These are phyloP conservation scores for Fusarium piperis DNA, from an alignment of 2,329 filamentous ascomycete genomes.

Conservation along the genomic window DNA sequence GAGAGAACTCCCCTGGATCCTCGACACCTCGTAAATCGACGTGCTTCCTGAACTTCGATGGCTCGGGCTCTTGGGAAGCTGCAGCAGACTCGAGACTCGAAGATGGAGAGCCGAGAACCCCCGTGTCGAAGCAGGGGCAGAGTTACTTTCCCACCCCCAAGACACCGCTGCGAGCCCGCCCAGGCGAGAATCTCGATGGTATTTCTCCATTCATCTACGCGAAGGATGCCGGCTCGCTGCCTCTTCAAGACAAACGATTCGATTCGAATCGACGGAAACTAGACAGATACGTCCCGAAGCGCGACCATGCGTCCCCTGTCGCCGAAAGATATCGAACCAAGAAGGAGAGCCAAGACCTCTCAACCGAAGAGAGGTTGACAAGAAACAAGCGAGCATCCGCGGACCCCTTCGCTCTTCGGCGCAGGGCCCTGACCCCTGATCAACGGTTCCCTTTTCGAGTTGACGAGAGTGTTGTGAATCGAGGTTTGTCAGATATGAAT, in stretches of 20 bases:
- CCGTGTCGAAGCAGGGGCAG: background rate
- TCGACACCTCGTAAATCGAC: slow-evolving; percentile 3
- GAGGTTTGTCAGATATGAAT: slow-evolving; percentile 17
- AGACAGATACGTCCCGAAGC: slow-evolving; percentile 63
- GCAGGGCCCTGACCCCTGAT: slow-evolving; percentile 28
- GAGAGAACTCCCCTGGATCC: slow-evolving; percentile 28
- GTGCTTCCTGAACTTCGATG: slow-evolving; percentile 27
- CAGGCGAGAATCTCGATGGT: background rate
- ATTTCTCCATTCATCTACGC: slow-evolving; percentile 30
- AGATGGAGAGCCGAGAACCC: background rate
- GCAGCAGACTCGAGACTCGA: background rate
- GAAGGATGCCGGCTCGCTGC: background rate
- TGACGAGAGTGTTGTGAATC: slow-evolving; percentile 20
- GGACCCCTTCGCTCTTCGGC: slow-evolving; percentile 54
- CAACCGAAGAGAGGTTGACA: slow-evolving; percentile 54
- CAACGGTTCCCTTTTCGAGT: slow-evolving; percentile 17
- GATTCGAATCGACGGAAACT: slow-evolving; percentile 36
- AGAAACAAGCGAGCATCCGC: slow-evolving; percentile 53
- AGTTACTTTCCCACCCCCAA: background rate
- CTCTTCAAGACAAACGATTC: slow-evolving; percentile 9
- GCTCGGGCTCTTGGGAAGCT: slow-evolving; percentile 20
- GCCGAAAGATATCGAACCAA: slow-evolving; percentile 58
- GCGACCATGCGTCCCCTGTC: slow-evolving; percentile 48
- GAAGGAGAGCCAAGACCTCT: slow-evolving; percentile 55
- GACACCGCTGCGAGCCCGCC: slow-evolving; percentile 3